These are phyloP conservation scores for Balamuthia mandrillaris DNA, from an alignment of 208 protist genomes.

Conservation along the genomic window DNA sequence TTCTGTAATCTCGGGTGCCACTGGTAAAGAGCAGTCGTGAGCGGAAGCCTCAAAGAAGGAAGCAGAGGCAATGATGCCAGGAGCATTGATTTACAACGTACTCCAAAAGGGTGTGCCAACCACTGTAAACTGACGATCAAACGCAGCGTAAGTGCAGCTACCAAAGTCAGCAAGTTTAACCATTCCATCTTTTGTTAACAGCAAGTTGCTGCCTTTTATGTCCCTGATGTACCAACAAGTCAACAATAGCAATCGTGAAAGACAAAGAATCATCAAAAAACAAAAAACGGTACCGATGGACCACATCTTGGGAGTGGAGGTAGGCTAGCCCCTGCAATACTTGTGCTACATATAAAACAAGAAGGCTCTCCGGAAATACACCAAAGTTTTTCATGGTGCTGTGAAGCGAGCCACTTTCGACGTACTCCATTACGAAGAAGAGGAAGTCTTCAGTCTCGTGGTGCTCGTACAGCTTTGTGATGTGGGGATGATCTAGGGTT, in stretches of 20 bases:
- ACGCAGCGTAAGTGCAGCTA: conserved; percentile 91
- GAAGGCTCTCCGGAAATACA: conserved; percentile 76
- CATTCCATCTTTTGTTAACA: conserved; percentile 75
- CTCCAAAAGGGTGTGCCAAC: conserved; percentile 86
- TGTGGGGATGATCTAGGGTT: conserved; percentile 74
- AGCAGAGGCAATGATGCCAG: too few relatives aligned
- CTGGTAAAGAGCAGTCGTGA: conserved; percentile 28
- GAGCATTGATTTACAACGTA: too few relatives aligned
- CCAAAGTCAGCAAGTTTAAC: conserved; percentile 94
- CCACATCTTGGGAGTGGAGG: conserved; percentile 80
- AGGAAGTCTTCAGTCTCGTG: conserved; percentile 34
- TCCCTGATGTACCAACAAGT: too few relatives aligned
- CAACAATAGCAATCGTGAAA: too few relatives aligned
- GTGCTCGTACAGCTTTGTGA: conserved; percentile 78
- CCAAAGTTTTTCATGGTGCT: conserved; percentile 81
- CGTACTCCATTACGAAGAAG: conserved; percentile 54
- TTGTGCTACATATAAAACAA: conserved; percentile 76
- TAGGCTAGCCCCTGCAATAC: conserved; percentile 80
- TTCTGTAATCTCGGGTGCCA: conserved; percentile 86
- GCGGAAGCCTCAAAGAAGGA: neutral
- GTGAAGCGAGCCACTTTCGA: conserved; percentile 82
- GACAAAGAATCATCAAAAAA: too few relatives aligned
- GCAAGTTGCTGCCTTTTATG: conserved; percentile 71
- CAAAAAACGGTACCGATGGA: conserved; percentile 59
- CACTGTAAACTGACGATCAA: conserved; percentile 73